Conservation (phyloP, 169 alveolate genomes). For the Miamiensis avidus region DNA sequence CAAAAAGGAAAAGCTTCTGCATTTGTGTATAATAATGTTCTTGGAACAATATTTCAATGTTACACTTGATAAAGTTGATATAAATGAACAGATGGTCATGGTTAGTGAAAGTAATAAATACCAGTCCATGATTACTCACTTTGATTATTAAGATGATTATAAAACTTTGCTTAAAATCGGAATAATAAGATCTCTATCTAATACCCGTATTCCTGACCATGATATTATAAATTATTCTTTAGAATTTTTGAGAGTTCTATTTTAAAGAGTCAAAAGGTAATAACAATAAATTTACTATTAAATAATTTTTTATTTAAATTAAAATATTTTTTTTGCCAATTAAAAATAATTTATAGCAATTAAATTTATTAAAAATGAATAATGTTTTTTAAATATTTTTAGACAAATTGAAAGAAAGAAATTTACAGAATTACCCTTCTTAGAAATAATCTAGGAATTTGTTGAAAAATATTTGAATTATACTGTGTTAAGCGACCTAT, state of each 20-base stretch:
- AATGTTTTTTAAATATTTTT: no score
- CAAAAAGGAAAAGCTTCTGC: neutral
- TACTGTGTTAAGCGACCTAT: neutral
- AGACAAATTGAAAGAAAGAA: neutral
- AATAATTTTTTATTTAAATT: no score
- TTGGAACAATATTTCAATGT: neutral
- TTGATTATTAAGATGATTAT: neutral
- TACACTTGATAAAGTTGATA: neutral
- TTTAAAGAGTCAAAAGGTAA: neutral
- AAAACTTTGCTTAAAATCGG: no score
- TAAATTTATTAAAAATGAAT: no score
- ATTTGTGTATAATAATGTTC: neutral
- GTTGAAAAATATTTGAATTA: neutral
- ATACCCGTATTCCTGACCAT: neutral
- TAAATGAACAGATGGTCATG: neutral
- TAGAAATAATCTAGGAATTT: no score
- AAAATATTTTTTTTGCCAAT: no score
- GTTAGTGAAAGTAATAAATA: neutral
- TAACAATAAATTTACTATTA: no score
- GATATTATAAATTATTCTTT: neutral
- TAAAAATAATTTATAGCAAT: no score
- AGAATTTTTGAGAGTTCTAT: neutral
- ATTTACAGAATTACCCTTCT: no score
- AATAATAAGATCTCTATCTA: neutral
- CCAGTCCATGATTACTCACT: neutral